Base-by-base conservation (phyloP, 805 yeast species). In the Starmerella apicola region DNA sequence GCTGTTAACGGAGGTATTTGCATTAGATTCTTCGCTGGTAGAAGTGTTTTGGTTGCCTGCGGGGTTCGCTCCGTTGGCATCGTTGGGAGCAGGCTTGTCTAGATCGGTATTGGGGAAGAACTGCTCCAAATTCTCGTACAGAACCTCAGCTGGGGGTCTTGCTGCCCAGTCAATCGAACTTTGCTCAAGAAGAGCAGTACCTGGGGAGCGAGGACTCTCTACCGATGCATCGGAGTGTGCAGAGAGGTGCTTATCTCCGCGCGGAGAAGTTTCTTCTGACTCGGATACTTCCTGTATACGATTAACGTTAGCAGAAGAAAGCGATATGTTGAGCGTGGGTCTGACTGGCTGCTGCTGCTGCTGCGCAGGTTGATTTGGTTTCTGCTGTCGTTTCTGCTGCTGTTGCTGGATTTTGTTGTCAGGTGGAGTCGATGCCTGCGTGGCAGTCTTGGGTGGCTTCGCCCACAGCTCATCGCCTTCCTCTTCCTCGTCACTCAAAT, bases 131-230 rank as follows among this genome's bases (percentile, higher is more conserved):
- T 91, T 86, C 41, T 84, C 83, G 56, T 86, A 91, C 23, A 91
- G 79, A 31, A 82, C 93, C 54, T 88, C 97, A 1, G 94, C 80
- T 0, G 97, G 85, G 2, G 99, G 99, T 56, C 99, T 74, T 13
- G 91, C 78, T 6, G 79, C 76, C 83, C 78, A 74, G 40, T 43
- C 51, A n/a, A 41, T 37, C 19, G 44, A 42, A 9, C 44, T 42
- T 17, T 29, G 34, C 38, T 43, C 44, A 19, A 40, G 36, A 27
- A 16, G n/a, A 2, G 41, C 41, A 10, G 45, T 39, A 3, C 42
- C 39, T 2, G 39, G 43, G 26, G 44, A 35, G 7, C 49, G 33
- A 10, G 46, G 46, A 16, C 37, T 21, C 15, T 45, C 45, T 15
- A 39, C 20, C 9, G 45, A 36, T 4, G 39, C 27, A 30, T 45